Conservation (phyloP, 2,329 filamentous ascomycete species). For the Chaetoscypha palmicola region DNA sequence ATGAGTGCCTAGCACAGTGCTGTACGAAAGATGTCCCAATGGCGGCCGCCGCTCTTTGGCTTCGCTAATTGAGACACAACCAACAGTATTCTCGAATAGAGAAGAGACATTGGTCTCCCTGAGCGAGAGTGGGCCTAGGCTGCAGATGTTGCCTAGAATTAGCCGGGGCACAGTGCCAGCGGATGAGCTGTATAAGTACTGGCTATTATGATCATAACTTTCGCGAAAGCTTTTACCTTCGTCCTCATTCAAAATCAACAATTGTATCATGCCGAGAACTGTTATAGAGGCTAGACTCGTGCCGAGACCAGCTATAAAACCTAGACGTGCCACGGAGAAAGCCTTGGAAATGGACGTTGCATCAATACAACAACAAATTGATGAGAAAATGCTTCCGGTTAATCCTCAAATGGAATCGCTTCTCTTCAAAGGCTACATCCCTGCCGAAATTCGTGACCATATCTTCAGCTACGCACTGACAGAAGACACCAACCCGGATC, state of each 20-base stretch:
- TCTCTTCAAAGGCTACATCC: constrained; percentile 21
- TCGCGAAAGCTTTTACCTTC: background rate
- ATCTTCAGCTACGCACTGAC: constrained; percentile 19
- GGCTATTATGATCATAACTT: background rate
- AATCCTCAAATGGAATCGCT: constrained; percentile 16
- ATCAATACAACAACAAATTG: background rate
- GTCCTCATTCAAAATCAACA: too few species aligned
- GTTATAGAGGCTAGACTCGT: too few species aligned
- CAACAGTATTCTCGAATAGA: too few species aligned
- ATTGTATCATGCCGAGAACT: too few species aligned
- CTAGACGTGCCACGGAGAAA: background rate
- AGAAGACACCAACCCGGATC: too few species aligned
- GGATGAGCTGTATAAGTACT: background rate
- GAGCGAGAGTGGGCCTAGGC: too few species aligned
- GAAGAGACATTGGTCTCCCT: too few species aligned
- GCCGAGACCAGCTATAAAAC: too few species aligned
- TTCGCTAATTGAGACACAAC: too few species aligned
- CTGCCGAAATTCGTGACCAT: constrained; percentile 18
- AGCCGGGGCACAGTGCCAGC: background rate
- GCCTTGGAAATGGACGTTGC: background rate
- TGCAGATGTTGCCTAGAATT: background rate
- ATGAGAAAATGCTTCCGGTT: background rate
- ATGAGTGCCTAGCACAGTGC: too few species aligned
- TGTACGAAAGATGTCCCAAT: too few species aligned
- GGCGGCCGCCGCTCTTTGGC: too few species aligned